Evolutionary conservation across 1,139 yeast species (phyloP).

Genomic region (Pichia sp.): DNA sequence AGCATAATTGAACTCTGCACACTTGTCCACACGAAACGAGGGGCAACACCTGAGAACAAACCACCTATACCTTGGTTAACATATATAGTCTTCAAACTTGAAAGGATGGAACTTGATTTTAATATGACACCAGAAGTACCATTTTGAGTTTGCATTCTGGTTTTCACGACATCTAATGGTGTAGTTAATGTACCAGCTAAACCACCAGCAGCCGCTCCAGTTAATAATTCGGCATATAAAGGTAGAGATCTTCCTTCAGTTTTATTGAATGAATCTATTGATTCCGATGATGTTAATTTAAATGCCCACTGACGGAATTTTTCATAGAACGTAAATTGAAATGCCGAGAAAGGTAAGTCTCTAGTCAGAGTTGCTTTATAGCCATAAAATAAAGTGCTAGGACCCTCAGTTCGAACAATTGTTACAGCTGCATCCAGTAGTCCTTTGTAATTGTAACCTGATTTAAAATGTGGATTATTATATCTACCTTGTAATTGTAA

Average conservation of each 20-base stretch:
- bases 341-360: constrained; percentile 90
- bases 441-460: constrained; percentile 83
- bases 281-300: constrained; percentile 20
- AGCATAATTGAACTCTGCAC: constrained; percentile 94
- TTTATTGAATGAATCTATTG: constrained; percentile 6
- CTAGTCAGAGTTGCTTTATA: constrained; percentile 89
- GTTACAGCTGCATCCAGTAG: constrained; percentile 61
- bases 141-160: constrained; percentile 78
- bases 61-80: constrained; percentile 72
- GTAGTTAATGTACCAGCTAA: constrained; percentile 69
- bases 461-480: constrained; percentile 71
- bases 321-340: constrained; percentile 94
- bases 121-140: constrained; percentile 29
- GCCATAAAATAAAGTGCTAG: constrained; percentile 73
- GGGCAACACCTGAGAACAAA: constrained; percentile 90
- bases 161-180: constrained; percentile 80
- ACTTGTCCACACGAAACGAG: constrained; percentile 94
- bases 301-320: constrained; percentile 66
- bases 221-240: constrained; percentile 56
- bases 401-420: constrained; percentile 65
- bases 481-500: constrained; percentile 84
- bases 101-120: constrained; percentile 48
- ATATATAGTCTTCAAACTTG: constrained; percentile 63
- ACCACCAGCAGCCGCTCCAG: constrained; percentile 98
- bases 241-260: constrained; percentile 38